Evolutionary conservation across 345 rosid species (phyloP), one percentile per base, ranked within the genome.

Genomic region (Citrus australasica): DNA sequence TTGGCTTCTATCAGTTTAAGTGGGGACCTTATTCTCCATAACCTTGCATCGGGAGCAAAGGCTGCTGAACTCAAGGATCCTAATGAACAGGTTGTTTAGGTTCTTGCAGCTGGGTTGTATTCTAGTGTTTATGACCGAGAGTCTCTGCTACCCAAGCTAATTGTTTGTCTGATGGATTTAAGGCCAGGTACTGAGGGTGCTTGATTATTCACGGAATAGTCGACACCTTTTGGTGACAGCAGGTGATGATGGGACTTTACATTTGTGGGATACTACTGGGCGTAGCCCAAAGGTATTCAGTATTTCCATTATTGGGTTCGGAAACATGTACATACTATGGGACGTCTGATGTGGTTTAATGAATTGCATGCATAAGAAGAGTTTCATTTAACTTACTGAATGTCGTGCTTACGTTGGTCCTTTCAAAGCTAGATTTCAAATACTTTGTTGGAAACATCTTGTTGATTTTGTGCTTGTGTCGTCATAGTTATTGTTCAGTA

Each of bases 241-340:
- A 56, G 99, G 99, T 69, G 98, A 97, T 90, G 99, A 97, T 85
- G 99, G 99, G 17, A 90, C 99, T 69, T 86, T 92, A 35, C 97
- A 91, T 86, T 84, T 97, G 79, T 97, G 99, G 99, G 99, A 97
- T 78, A 90, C 97, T 38, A 94, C 97, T 81, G 94, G 98, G 72
- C 94, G 95, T 58, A 87, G 82, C 83, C 98, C 98, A 32, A 97
- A 97, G 99, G 98, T 97, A 58, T 75, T 75, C 75, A 40, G 33
- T 61, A 17, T 78, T 69, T 33, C 70, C 33, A 24, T 21, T 55
- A 48, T 24, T 42, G 25, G 64, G 13, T 75, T 9, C 48, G 25
- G 27, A 35, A 42, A 35, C 69, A 56, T 40, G 22, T 73, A 25
- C 27, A 24, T 40, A 16, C 40, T 53, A 42, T 24, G 56, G 53